Conservation (phyloP, 176 grass and related monocot genomes). For the Rhynchospora pubera region DNA sequence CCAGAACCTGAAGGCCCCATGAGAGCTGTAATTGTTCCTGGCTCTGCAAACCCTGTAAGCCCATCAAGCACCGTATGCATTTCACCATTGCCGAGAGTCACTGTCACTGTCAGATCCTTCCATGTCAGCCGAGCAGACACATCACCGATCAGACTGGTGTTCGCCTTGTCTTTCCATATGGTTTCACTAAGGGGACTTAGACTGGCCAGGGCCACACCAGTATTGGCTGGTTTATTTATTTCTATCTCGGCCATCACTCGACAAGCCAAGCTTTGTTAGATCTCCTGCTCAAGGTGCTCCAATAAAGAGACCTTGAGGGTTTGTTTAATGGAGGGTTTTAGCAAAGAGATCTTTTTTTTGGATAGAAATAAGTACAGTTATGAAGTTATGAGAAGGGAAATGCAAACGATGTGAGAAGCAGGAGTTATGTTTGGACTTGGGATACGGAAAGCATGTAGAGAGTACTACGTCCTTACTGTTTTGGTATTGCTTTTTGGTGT, state of each 20-base stretch:
- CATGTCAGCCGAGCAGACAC: conserved; percentile 90
- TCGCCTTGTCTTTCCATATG: conserved; percentile 57
- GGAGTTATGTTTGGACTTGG: not conserved
- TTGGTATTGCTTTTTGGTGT: not conserved
- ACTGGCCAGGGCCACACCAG: conserved; percentile 40
- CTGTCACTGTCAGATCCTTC: conserved; percentile 88
- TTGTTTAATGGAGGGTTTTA: not conserved
- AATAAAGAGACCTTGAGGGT: not conserved
- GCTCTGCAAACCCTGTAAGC: conserved; percentile 88
- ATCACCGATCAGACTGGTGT: conserved; percentile 55
- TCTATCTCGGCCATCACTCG: conserved; percentile 75
- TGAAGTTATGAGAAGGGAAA: not conserved
- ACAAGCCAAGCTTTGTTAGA: conserved; percentile 31
- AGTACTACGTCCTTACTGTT: not conserved
- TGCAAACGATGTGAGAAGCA: not conserved
- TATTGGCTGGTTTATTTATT: conserved; percentile 41
- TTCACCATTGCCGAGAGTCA: conserved; percentile 62
- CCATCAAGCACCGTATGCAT: conserved; percentile 71
- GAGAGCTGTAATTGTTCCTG: conserved; percentile 67
- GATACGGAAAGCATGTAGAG: not conserved
- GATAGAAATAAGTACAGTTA: not conserved
- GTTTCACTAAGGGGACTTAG: conserved; percentile 94
- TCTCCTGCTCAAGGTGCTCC: conserved; percentile 25
- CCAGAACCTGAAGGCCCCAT: conserved; percentile 97
- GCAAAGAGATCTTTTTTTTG: conserved; percentile 5